These are phyloP conservation scores for Phytophthora cactorum DNA, from an alignment of 352 stramenopile species.

Conservation along the genomic window DNA sequence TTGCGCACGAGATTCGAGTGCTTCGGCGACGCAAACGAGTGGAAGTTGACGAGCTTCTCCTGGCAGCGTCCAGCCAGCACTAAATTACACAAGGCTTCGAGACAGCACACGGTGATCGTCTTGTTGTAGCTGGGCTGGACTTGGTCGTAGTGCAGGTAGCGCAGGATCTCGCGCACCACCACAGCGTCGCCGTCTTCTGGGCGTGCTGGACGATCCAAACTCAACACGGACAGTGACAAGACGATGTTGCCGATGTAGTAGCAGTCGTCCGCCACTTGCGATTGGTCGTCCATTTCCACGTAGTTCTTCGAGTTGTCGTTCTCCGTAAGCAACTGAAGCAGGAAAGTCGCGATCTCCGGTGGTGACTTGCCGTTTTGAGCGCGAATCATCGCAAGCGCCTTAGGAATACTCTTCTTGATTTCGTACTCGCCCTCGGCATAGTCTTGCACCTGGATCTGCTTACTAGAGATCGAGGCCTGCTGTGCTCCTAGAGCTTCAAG, in stretches of 20 bases:
- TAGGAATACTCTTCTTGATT: constrained; percentile 88
- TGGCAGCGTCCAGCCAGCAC: constrained; percentile 71
- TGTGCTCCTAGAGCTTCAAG: constrained; percentile 79
- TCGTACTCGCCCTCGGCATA: constrained; percentile 87
- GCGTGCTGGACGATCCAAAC: constrained; percentile 60
- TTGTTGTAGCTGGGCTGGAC: constrained; percentile 85
- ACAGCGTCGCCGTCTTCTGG: constrained; percentile 49
- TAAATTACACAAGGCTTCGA: constrained; percentile 84
- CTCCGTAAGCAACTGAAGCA: constrained; percentile 79
- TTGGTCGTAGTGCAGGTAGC: constrained; percentile 86
- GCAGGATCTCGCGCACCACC: constrained; percentile 76
- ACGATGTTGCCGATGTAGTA: constrained; percentile 87
- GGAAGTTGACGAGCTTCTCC: constrained; percentile 73
- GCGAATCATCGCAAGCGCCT: constrained; percentile 75
- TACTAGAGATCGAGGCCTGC: constrained; percentile 82
- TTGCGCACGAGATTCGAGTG: constrained; percentile 80
- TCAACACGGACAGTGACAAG: constrained; percentile 72
- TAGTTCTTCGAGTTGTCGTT: constrained; percentile 93
- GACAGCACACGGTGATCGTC: constrained; percentile 81
- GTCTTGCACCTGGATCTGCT: constrained; percentile 88
- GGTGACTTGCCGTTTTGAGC: constrained; percentile 83
- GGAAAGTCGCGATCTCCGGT: constrained; percentile 78
- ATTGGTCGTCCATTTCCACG: constrained; percentile 88
- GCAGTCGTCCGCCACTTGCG: constrained; percentile 83
- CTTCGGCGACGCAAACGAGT: constrained; percentile 75